These are phyloP conservation scores for Cryptococcus sp. DNA, from an alignment of 1,284 basidiomycete genomes.

Conservation along the genomic window DNA sequence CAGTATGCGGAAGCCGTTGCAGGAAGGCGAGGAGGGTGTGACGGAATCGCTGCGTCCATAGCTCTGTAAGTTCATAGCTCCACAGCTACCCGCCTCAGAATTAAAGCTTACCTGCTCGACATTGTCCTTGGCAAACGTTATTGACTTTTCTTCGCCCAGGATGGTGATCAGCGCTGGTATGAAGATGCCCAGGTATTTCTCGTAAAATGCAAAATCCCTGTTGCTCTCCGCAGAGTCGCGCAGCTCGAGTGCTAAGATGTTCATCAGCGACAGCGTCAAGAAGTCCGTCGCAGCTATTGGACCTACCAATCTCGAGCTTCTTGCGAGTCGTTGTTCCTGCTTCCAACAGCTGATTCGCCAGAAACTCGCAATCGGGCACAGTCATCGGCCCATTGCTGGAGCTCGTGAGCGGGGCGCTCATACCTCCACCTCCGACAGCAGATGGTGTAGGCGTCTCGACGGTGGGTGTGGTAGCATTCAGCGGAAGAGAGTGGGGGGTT, in stretches of 20 bases:
- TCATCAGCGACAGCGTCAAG: conserved; percentile 16
- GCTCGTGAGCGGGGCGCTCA: conserved; percentile 33
- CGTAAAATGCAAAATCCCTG: conserved; percentile 72
- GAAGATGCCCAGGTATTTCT: conserved; percentile 60
- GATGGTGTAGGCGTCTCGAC: conserved; percentile 36
- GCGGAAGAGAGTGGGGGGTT: conserved; percentile 17
- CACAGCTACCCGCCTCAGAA: neutral
- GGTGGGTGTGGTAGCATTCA: conserved; percentile 19
- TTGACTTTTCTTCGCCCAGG: conserved; percentile 72
- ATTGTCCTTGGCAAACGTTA: conserved; percentile 70
- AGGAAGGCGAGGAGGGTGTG: conserved; percentile 83
- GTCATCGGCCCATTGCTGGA: conserved; percentile 41
- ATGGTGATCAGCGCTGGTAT: conserved; percentile 79
- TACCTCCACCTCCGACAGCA: conserved; percentile 24
- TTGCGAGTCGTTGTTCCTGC: conserved; percentile 21
- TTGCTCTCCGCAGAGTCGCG: conserved; percentile 83
- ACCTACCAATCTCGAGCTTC: conserved; percentile 20
- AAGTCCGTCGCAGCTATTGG: neutral
- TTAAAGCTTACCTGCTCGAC: conserved; percentile 63
- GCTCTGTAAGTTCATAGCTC: conserved; percentile 1
- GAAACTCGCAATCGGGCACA: conserved; percentile 45
- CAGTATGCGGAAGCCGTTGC: conserved; percentile 82
- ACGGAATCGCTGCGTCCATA: conserved; percentile 66
- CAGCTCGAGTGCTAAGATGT: conserved; percentile 67
- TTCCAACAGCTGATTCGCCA: conserved; percentile 46